Conservation (phyloP, 208 protist genomes). For the Crithidia sp. region DNA sequence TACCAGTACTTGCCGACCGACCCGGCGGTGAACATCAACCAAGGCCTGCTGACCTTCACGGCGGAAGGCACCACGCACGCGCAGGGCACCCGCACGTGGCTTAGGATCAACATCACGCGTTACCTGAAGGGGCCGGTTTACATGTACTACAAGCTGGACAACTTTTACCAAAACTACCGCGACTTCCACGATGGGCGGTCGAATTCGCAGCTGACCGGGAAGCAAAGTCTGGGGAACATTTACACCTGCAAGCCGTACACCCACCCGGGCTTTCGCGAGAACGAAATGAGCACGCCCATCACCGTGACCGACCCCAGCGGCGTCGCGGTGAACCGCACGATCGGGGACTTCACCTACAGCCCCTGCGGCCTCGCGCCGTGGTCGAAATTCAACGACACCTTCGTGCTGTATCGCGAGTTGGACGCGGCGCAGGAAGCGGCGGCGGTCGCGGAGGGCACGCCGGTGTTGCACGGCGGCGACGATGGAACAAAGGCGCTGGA, state of each 20-base stretch:
- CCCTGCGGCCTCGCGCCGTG: slow-evolving; percentile 97
- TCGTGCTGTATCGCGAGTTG: slow-evolving; percentile 61
- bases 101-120: slow-evolving; percentile 53
- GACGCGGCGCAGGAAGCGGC: slow-evolving; percentile 1
- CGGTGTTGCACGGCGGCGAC: slow-evolving; percentile 27
- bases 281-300: slow-evolving; percentile 30
- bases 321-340: slow-evolving; percentile 20
- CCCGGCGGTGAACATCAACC: slow-evolving; percentile 67
- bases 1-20: slow-evolving; percentile 84
- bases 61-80: slow-evolving; percentile 50
- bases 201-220: slow-evolving; percentile 66
- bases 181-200: slow-evolving; percentile 86
- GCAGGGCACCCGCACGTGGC: slow-evolving; percentile 77
- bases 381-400: slow-evolving; percentile 96
- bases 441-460: neutral
- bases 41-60: slow-evolving; percentile 62
- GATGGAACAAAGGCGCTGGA: slow-evolving; percentile 31
- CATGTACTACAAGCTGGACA: slow-evolving; percentile 96
- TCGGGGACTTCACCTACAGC: slow-evolving; percentile 76
- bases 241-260: slow-evolving; percentile 68
- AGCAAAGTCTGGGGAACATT: slow-evolving; percentile 26
- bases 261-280: slow-evolving; percentile 47
- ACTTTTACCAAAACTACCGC: slow-evolving; percentile 98
- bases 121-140: slow-evolving; percentile 93
- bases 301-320: slow-evolving; percentile 25